Conservation (phyloP, 2,329 filamentous ascomycete species). For the Ampelomyces quisqualis region DNA sequence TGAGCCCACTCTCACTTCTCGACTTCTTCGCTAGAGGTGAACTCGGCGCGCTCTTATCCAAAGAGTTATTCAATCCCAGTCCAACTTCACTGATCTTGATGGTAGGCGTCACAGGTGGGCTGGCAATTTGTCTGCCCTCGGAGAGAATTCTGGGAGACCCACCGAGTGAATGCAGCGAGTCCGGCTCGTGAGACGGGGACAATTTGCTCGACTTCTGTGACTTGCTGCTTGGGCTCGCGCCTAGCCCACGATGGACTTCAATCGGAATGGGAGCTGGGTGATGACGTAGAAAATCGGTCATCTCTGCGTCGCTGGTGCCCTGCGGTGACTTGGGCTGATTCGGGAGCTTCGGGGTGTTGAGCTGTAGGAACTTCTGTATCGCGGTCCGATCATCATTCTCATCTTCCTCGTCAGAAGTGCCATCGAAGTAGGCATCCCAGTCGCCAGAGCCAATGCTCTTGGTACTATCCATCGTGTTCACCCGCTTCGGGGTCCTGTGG, state of each 20-base stretch:
- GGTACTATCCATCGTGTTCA: constrained; percentile 29
- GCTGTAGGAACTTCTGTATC: constrained; percentile 41
- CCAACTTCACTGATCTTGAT: constrained; percentile 31
- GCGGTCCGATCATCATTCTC: constrained; percentile 45
- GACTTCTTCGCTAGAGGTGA: constrained; percentile 16
- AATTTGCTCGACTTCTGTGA: constrained; percentile 14
- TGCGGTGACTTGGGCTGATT: constrained; percentile 18
- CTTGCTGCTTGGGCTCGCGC: constrained; percentile 24
- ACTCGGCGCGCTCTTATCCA: constrained; percentile 27
- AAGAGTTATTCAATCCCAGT: constrained; percentile 29
- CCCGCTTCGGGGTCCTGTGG: constrained; percentile 22
- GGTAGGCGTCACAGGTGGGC: constrained; percentile 25
- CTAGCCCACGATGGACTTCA: constrained; percentile 46
- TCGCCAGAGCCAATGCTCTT: constrained; percentile 45
- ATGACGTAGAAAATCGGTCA: constrained; percentile 38
- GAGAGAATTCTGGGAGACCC: constrained; percentile 15
- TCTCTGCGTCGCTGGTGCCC: constrained; percentile 45
- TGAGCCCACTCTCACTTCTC: constrained; percentile 31
- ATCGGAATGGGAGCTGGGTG: constrained; percentile 22
- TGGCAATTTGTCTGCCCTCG: constrained; percentile 16
- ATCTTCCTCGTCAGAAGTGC: constrained; percentile 51
- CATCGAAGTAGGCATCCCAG: constrained; percentile 55
- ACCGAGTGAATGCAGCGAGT: constrained; percentile 32
- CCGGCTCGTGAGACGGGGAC: constrained; percentile 24
- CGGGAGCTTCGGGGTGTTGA: constrained; percentile 22